Base-by-base conservation (phyloP, 78 protist genomes). In the Emiliania huxleyi region DNA sequence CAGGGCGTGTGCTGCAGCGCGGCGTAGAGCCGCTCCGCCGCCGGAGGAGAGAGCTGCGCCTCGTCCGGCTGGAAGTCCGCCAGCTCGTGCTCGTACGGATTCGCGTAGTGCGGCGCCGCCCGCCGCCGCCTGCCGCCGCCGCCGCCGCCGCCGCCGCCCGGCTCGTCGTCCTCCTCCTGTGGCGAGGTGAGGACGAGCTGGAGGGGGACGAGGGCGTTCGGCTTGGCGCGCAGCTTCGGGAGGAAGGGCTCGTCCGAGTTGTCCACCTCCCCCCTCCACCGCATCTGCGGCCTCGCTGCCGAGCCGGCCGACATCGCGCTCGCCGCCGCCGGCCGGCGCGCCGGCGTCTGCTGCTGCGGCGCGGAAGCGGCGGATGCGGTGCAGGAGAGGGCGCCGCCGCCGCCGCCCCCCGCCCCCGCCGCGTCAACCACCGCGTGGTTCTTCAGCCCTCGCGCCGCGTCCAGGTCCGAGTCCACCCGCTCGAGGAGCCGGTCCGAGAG, bases 231-330 rank as follows among this genome's bases (percentile, higher is more conserved):
- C 44, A 97, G 62, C 62, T 90, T 92, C 90, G 98, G 98, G 23
- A 94, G 71, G 87, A 97, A 97, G 71, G 96, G 92, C 56, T 40
- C 55, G 92, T 96, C 92, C 33, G 94, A 87, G 92, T 97, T 97
- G 73, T 97, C 95, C 37, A 95, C 49, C 52, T 43, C 90, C 52
- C 0, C 33, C 23, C n/a, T 12, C 71, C 44, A 75, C 21, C 71
- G 46, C 37, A 25, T 55, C 81, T 91, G 93, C 35, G 93, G 85
- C 38, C 46, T 43, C 21, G 35, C 5, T 40, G 48, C 29, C 18
- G 38, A 49, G 69, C 35, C 15, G 44, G 69, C 69, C 15, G 90
- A 37, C 25, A 25, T 43, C 44, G 88, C 56, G 18, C 38, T 8
- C 8, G 45, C 69, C 44, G 38, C 25, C 25, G 43, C 69, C 46